These are phyloP conservation scores for Vaccinium vitisidaea DNA, from an alignment of 148 eudicot species.

Conservation along the genomic window DNA sequence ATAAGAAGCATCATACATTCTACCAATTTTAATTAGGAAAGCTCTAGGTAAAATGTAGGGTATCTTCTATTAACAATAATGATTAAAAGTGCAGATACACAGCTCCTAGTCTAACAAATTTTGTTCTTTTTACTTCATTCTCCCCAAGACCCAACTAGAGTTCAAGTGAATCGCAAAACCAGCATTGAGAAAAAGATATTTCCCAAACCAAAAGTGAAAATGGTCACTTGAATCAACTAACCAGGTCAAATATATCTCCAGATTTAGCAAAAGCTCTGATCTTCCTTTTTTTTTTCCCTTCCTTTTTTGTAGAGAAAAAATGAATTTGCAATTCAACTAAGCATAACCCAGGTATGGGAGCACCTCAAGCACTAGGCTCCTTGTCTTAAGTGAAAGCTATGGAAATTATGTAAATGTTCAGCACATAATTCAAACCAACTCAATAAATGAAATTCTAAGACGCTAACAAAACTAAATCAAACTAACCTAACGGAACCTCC, in stretches of 20 bases:
- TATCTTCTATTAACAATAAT: not conserved
- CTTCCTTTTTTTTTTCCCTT: not conserved
- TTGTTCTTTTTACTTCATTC: constrained; percentile 1
- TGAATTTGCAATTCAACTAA: not conserved
- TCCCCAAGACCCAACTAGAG: not conserved
- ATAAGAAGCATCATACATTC: not conserved
- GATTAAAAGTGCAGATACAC: not conserved
- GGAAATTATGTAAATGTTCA: not conserved
- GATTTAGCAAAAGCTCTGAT: not conserved
- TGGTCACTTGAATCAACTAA: not conserved
- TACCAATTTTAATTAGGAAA: not conserved
- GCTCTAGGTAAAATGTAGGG: not conserved
- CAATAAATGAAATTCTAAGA: not conserved
- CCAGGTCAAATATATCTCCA: not conserved
- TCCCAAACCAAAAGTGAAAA: not conserved
- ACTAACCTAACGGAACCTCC: not conserved
- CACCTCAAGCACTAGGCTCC: not conserved
- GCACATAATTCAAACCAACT: not conserved
- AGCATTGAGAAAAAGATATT: not conserved
- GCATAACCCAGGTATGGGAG: not conserved
- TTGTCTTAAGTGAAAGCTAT: not conserved
- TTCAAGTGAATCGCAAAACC: not conserved
- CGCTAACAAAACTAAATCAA: not conserved
- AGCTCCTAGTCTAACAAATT: not conserved
- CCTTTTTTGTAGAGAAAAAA: not conserved